Conservation (phyloP, 139 green algal species). For the Chlorella vulgaris region DNA sequence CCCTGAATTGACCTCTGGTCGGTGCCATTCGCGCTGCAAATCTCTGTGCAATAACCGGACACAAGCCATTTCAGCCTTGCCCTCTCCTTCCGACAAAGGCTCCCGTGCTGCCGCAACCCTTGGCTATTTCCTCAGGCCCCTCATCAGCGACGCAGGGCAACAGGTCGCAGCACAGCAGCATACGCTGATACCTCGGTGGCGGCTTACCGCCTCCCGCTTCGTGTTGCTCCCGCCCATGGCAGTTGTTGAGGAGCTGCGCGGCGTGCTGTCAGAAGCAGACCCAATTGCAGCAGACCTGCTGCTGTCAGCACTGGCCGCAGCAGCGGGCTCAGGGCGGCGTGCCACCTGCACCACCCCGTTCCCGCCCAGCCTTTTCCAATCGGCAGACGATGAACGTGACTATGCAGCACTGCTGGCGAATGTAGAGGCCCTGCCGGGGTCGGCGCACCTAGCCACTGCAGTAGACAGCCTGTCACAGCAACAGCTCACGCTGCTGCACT, state of each 20-base stretch:
- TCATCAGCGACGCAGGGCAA: too few species aligned
- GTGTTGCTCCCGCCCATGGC: too few species aligned
- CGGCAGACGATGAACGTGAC: not conserved
- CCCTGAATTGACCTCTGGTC: too few species aligned
- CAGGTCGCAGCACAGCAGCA: too few species aligned
- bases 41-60: too few species aligned
- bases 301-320: slow-evolving; percentile 3
- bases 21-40: too few species aligned
- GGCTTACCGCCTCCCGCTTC: too few species aligned
- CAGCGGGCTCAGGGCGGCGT: not conserved
- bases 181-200: too few species aligned
- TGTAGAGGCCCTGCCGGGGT: not conserved
- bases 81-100: too few species aligned
- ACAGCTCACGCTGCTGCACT: not conserved
- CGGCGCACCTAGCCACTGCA: not conserved
- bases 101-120: too few species aligned
- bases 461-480: not conserved
- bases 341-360: slow-evolving; percentile 20
- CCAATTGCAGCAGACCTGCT: slow-evolving; percentile 8
- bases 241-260: not conserved
- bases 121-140: too few species aligned
- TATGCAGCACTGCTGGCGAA: not conserved
- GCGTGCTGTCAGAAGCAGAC: not conserved
- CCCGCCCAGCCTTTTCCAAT: slow-evolving; percentile 1
- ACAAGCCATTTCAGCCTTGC: too few species aligned